Evolutionary conservation across 495 filamentous ascomycete species (phyloP), one percentile per base, ranked within the genome.

Genomic region (Thermochaetoides thermophila): DNA sequence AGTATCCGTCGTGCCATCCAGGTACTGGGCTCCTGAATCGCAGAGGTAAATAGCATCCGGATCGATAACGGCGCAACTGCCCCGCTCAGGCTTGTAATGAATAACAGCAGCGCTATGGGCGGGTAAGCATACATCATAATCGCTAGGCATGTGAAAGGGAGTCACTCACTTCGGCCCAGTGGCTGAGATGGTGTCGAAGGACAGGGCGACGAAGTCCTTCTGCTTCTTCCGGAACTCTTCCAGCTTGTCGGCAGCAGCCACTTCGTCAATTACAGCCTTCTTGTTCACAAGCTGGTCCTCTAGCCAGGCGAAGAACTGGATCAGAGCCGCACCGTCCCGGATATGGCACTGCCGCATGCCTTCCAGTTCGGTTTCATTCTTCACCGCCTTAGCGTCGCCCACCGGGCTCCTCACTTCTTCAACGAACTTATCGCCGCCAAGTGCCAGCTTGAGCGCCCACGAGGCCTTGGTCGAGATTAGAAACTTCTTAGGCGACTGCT

Each of bases 311-410:
- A 99, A 95, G 54, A 82, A 99, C 50, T 94, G 76, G 26, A 71
- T 84, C 34, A 96, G 56, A 7, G 91, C 87, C 17, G 84, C 91
- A 17, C 91, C 91, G 50, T 99, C 91, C 30, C 91, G 74, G 39
- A 94, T 76, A 51, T 99, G 91, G 48, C 89, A 96, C 17, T 76
- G 69, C 35, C 84, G 71, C 89, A 96, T 96, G 29, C 91, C 91
- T 46, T 85, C 73, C 14, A 92, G 61, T 57, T 99, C 91, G 2
- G 66, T 72, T 35, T 85, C 80, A 44, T 96, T 99, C 63, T 99
- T 99, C 49, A 95, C 64, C n/a, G 91, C 84, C 61, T 99, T 99
- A 13, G 84, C 75, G 57, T 95, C 87, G n/a, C 72, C 76, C 35
- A 96, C 71, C 1, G 82, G 86, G 50, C 84, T 94, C 27, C 89